These are phyloP conservation scores for Macrocybe gigantea DNA, from an alignment of 768 basidiomycete species.

Conservation along the genomic window DNA sequence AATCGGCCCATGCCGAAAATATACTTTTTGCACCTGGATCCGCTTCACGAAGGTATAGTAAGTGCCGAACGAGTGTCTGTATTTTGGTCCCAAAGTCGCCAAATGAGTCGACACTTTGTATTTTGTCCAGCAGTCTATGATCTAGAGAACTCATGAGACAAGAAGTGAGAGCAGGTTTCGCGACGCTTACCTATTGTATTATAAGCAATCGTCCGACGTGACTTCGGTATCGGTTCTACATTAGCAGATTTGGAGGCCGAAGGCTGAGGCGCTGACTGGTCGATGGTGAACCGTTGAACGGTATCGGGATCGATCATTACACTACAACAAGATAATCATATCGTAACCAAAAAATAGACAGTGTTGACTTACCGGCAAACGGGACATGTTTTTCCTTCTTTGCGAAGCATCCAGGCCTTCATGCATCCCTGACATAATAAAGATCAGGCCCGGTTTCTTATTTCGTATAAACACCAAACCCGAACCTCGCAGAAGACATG, in stretches of 20 bases:
- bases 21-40: conserved; percentile 79
- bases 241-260: conserved; percentile 24
- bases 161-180: not conserved
- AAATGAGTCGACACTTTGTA: conserved; percentile 54
- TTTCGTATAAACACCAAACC: not conserved
- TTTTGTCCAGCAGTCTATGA: conserved; percentile 39
- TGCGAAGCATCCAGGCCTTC: conserved; percentile 58
- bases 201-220: conserved; percentile 56
- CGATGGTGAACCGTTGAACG: conserved; percentile 56
- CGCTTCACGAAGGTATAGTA: conserved; percentile 56
- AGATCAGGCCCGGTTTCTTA: not conserved
- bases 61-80: conserved; percentile 68
- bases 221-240: conserved; percentile 48
- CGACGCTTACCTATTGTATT: conserved; percentile 47
- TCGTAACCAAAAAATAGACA: conserved; percentile 1
- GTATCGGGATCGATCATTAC: conserved; percentile 48
- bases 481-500: conserved; percentile 78
- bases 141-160: conserved; percentile 21
- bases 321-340: conserved; percentile 23
- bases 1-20: conserved; percentile 91
- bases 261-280: conserved; percentile 28
- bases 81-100: conserved; percentile 81
- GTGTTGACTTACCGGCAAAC: conserved; percentile 56
- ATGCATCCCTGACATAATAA: conserved; percentile 46
- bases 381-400: conserved; percentile 63